A percentile compares a stretch with the other conserved stretches of the same genome.
phyloP scores from a whole-genome alignment of 345 rosid species.

The Bruguiera parviflora region DNA sequence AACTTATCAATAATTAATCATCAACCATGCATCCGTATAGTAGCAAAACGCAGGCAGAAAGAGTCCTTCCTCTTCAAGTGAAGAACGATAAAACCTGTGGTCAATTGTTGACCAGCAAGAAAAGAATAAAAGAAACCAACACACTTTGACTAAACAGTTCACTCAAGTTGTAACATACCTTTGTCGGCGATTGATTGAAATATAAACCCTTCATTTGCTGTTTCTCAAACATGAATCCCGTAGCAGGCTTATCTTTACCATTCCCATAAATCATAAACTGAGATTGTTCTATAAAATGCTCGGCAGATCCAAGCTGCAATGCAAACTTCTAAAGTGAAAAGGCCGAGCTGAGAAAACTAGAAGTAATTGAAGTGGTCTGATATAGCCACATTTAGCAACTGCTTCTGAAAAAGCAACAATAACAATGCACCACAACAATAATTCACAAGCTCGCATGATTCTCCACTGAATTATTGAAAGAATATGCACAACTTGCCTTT shows the following conservation, averaged over 20 bases:
- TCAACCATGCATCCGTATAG: no score
- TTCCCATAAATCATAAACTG: conserved; percentile 79
- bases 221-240: conserved; percentile 94
- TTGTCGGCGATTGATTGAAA: conserved; percentile 84
- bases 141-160: not conserved
- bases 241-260: conserved; percentile 81
- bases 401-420: not conserved
- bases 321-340: conserved; percentile 9
- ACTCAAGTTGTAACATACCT: conserved; percentile 44
- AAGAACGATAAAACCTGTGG: not conserved
- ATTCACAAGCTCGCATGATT: no score
- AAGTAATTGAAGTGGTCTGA: conserved; percentile 1
- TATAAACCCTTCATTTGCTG: conserved; percentile 84
- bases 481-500: no score
- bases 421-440: not conserved
- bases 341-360: conserved; percentile 3
- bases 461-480: no score
- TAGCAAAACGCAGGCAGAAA: no score
- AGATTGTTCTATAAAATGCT: conserved; percentile 77
- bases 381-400: not conserved
- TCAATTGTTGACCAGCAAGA: not conserved
- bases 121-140: not conserved
- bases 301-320: conserved; percentile 94
- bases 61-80: no score
- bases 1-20: no score